Evolutionary conservation across 352 stramenopile species (phyloP).

Genomic region (Phytophthora macrochlamydospora): DNA sequence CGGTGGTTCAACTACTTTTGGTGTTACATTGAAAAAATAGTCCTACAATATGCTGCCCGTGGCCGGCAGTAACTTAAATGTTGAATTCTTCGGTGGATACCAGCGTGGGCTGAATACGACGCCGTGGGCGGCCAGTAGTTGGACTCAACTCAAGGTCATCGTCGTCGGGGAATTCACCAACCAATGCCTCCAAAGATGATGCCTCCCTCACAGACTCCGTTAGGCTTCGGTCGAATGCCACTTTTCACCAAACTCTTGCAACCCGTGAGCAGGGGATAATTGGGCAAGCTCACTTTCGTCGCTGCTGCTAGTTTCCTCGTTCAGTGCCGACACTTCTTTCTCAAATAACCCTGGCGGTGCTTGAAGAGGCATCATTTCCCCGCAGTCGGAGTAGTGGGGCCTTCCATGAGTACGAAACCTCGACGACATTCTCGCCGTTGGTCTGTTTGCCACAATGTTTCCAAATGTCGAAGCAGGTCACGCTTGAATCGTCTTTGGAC

Average conservation of each 20-base stretch:
- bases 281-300: constrained; percentile 26
- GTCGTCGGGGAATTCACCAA: constrained; percentile 24
- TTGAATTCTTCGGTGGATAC: constrained; percentile 62
- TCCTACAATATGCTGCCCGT: constrained; percentile 26
- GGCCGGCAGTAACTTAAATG: constrained; percentile 39
- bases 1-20: constrained; percentile 22
- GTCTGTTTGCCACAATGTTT: constrained; percentile 62
- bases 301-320: constrained; percentile 14
- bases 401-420: constrained; percentile 73
- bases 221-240: constrained; percentile 49
- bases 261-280: constrained; percentile 27
- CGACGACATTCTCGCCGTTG: constrained; percentile 71
- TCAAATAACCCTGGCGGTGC: constrained; percentile 32
- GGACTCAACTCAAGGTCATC: constrained; percentile 37
- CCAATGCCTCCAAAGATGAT: constrained; percentile 22
- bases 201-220: constrained; percentile 23
- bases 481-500: constrained; percentile 45
- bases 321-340: constrained; percentile 14
- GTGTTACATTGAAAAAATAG: constrained; percentile 25
- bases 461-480: constrained; percentile 81
- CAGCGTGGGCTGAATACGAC: constrained; percentile 58
- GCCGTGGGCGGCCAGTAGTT: constrained; percentile 38
- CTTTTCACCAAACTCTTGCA: constrained; percentile 50
- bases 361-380: constrained; percentile 26
- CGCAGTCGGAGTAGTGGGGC: constrained; percentile 7